These are phyloP conservation scores for Colletotrichum tropicale DNA, from an alignment of 2,329 filamentous ascomycete genomes.

Conservation along the genomic window DNA sequence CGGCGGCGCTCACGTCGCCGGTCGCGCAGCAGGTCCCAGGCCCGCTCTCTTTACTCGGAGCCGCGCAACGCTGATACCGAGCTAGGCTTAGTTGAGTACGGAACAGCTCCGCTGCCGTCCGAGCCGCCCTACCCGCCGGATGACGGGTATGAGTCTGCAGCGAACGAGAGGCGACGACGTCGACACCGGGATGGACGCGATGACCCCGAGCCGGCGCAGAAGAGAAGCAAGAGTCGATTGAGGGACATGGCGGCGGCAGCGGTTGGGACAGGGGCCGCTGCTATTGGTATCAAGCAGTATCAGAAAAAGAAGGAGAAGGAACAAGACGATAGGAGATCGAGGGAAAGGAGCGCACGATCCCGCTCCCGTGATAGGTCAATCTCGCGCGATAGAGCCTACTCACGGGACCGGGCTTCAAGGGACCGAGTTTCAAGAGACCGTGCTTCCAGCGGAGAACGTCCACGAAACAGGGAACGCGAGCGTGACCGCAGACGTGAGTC, in stretches of 20 bases:
- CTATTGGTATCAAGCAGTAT: conserved; percentile 67
- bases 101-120: conserved; percentile 57
- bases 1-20: conserved; percentile 15
- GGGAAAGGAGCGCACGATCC: conserved; percentile 10
- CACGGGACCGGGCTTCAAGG: conserved; percentile 1
- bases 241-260: conserved; percentile 61
- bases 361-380: conserved; percentile 11
- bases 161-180: conserved; percentile 45
- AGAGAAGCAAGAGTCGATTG: conserved; percentile 59
- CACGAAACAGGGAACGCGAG: conserved; percentile 27
- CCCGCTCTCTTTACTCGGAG: conserved; percentile 55
- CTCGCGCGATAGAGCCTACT: neutral
- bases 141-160: conserved; percentile 53
- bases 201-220: conserved; percentile 39
- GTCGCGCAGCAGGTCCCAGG: conserved; percentile 56
- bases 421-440: conserved; percentile 4
- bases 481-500: conserved; percentile 38
- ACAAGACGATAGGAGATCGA: conserved; percentile 29
- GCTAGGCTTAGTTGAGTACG: conserved; percentile 73
- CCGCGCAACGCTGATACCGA: conserved; percentile 63
- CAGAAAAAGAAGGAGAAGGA: conserved; percentile 52
- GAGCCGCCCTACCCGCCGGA: conserved; percentile 36
- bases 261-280: conserved; percentile 62
- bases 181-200: conserved; percentile 40
- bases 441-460: conserved; percentile 26